Evolutionary conservation across 768 basidiomycete species (phyloP), one percentile per base, ranked within the genome.

Genomic region (Boletus rufocinnamomeus): DNA sequence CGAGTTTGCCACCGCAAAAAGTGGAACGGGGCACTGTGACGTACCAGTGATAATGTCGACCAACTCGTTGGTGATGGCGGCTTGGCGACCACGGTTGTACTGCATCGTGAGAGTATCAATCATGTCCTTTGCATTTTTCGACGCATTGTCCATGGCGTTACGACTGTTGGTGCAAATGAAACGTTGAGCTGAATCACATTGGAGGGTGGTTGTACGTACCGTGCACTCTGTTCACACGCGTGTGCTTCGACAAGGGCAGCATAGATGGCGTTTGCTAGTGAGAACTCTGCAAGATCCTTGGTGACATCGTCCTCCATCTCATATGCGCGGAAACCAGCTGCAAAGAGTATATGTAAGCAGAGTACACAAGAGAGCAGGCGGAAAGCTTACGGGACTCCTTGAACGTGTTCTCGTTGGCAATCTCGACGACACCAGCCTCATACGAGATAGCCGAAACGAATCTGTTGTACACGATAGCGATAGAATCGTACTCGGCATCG

Each of bases 121-220:
- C 95, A 98, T 97, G 77, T 95, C 95, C 35, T 77, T 79, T 57
- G 97, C 97, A 75, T 99, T 98, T 87, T 99, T 99, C 64, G 95
- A 94, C 49, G 96, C 96, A 71, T 94, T 98, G 85, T 98, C 97
- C 97, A 99, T 99, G 69, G 97, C 97, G 66, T 96, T 98, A 66
- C 96, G 89, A 75, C 96, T 67, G 57, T 56, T 23, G 43, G 32
- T 16, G 32, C 10, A 14, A 1, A 50, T 60, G 40, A 61, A 41
- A 50, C 6, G 11, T 30, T 11, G 13, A 9, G 23, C 19, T 28
- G 2, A 38, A 27, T 34, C 7, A 4, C 21, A 7, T 9, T 30
- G 28, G 3, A 3, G 30, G 25, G 23, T 1, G 19, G 14, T 30
- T 38, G 13, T 37, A 78, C 71, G 37, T 75, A 93, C 92, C 90